Conservation (phyloP, 257 asterid species). For the Agastache rugosa region DNA sequence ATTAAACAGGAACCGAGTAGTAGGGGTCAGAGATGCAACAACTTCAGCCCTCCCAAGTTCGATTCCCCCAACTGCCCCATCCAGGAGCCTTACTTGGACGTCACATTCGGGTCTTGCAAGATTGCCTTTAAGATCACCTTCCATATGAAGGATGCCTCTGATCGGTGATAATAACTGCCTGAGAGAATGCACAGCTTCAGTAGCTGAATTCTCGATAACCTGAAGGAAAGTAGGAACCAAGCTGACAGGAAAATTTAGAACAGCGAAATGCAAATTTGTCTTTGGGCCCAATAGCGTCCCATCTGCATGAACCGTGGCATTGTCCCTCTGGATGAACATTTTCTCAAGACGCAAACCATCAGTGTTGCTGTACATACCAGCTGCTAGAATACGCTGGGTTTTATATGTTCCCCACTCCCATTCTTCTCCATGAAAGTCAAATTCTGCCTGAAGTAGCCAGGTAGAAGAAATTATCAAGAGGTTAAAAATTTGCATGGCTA, state of each 20-base stretch:
- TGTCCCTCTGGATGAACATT: slow-evolving; percentile 93
- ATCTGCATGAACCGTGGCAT: slow-evolving; percentile 98
- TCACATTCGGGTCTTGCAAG: slow-evolving; percentile 97
- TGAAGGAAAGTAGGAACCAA: slow-evolving; percentile 92
- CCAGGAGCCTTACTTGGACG: slow-evolving; percentile 96
- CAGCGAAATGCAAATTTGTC: slow-evolving; percentile 95
- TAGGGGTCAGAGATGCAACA: slow-evolving; percentile 95
- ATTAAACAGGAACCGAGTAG: slow-evolving; percentile 85
- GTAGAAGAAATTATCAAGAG: slow-evolving; percentile 33
- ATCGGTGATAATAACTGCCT: slow-evolving; percentile 90
- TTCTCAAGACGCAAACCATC: slow-evolving; percentile 98
- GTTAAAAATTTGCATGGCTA: slow-evolving; percentile 16
- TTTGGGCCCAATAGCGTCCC: slow-evolving; percentile 96
- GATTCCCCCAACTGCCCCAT: slow-evolving; percentile 95
- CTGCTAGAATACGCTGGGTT: slow-evolving; percentile 95
- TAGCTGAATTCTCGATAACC: slow-evolving; percentile 91
- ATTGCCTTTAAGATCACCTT: slow-evolving; percentile 98
- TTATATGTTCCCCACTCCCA: slow-evolving; percentile 99
- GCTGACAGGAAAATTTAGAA: slow-evolving; percentile 92
- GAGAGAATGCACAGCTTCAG: slow-evolving; percentile 88
- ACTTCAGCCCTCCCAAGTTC: slow-evolving; percentile 97
- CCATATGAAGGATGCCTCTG: slow-evolving; percentile 96
- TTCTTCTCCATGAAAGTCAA: slow-evolving; percentile 97
- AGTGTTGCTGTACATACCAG: slow-evolving; percentile 92
- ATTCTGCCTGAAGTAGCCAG: slow-evolving; percentile 71